phyloP scores from a whole-genome alignment of 495 filamentous ascomycete species.

The Penicillium odoratum region DNA sequence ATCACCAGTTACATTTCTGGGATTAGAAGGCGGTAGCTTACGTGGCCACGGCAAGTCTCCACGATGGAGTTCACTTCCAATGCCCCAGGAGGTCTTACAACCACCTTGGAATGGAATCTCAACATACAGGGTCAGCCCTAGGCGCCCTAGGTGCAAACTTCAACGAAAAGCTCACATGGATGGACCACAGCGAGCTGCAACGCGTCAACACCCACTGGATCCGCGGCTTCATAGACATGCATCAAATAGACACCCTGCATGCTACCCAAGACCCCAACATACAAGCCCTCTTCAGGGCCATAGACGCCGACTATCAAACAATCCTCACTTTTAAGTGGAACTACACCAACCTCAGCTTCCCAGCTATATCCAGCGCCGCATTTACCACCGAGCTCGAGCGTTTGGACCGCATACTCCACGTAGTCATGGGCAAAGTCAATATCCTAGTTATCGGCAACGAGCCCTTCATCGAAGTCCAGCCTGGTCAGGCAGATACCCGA shows the following conservation, averaged over 20 bases:
- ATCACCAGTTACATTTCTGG: not conserved
- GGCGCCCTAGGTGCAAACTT: slow-evolving; percentile 15
- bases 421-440: slow-evolving; percentile 14
- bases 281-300: slow-evolving; percentile 9
- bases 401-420: slow-evolving; percentile 1
- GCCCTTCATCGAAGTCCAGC: slow-evolving; percentile 16
- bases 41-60: not conserved
- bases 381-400: slow-evolving; percentile 4
- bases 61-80: not conserved
- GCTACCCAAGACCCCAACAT: slow-evolving; percentile 11
- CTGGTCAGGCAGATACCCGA: not conserved
- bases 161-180: slow-evolving; percentile 15
- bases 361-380: not conserved
- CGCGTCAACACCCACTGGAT: slow-evolving; percentile 13
- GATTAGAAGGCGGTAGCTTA: not conserved
- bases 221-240: slow-evolving; percentile 22
- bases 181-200: slow-evolving; percentile 9
- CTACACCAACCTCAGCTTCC: slow-evolving; percentile 10
- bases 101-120: not conserved
- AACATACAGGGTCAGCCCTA: not conserved
- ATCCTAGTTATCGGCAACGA: slow-evolving; percentile 20
- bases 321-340: slow-evolving; percentile 18
- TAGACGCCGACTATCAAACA: slow-evolving; percentile 9
- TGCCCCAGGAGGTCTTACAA: not conserved
- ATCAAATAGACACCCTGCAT: slow-evolving; percentile 12